Evolutionary conservation across 768 basidiomycete species (phyloP).

Genomic region (Pleurotus sapidus): DNA sequence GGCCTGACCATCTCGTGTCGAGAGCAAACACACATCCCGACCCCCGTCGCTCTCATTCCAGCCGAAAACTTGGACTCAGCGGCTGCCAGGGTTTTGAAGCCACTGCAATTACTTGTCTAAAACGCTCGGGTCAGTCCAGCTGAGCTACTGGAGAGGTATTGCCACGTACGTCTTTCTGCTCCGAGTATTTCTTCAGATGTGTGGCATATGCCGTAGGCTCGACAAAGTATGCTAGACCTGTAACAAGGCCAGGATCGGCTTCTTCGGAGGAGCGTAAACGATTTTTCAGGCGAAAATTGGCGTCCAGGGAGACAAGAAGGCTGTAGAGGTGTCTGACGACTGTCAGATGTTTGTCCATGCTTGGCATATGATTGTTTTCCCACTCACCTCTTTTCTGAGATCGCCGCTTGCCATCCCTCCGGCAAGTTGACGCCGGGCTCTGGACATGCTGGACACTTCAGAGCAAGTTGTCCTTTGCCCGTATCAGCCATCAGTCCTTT

Average conservation of each 20-base stretch:
- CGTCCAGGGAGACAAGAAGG: slow-evolving; percentile 20
- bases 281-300: slow-evolving; percentile 24
- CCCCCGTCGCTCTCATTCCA: neutral
- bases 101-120: neutral
- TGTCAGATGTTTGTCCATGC: neutral
- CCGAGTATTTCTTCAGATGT: slow-evolving; percentile 7
- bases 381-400: slow-evolving; percentile 3
- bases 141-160: neutral
- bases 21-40: neutral
- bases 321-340: slow-evolving; percentile 9
- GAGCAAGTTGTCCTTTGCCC: slow-evolving; percentile 18
- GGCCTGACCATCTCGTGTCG: slow-evolving; percentile 3
- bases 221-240: slow-evolving; percentile 20
- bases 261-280: slow-evolving; percentile 16
- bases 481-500: slow-evolving; percentile 13
- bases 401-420: slow-evolving; percentile 13
- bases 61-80: neutral
- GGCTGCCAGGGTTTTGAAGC: neutral
- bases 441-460: slow-evolving; percentile 27
- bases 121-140: too few relatives aligned
- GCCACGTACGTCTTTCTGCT: neutral
- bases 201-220: slow-evolving; percentile 13
- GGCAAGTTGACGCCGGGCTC: slow-evolving; percentile 23
- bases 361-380: neutral
- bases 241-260: slow-evolving; percentile 15